A percentile compares a stretch with the other conserved stretches of the same genome.
phyloP scores from a whole-genome alignment of 2,329 filamentous ascomycete species.

The Alternaria arbusti region DNA sequence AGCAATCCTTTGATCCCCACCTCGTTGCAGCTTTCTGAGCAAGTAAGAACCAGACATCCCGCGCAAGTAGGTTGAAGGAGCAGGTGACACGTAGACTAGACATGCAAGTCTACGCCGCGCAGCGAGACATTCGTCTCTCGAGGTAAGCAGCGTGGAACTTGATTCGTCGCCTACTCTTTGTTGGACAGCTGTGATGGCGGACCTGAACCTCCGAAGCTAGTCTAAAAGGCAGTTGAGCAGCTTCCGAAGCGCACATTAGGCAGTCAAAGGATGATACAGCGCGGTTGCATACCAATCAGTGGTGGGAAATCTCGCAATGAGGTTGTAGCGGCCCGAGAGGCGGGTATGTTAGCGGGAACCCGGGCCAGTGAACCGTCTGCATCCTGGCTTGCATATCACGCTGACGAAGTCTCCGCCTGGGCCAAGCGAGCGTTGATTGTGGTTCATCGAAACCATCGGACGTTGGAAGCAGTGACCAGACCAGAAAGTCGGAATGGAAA shows the following conservation, averaged over 20 bases:
- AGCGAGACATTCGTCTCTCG: slow-evolving; percentile 22
- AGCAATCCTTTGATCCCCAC: slow-evolving; percentile 17
- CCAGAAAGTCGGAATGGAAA: slow-evolving; percentile 8
- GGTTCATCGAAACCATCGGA: slow-evolving; percentile 3
- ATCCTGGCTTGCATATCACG: slow-evolving; percentile 34
- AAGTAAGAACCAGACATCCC: slow-evolving; percentile 24
- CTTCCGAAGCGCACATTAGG: slow-evolving; percentile 26
- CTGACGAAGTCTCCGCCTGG: slow-evolving; percentile 16
- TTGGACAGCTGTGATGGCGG: slow-evolving; percentile 40
- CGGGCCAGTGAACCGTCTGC: slow-evolving; percentile 32
- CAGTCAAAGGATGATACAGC: slow-evolving; percentile 14
- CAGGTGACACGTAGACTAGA: slow-evolving; percentile 29
- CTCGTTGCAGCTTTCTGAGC: slow-evolving; percentile 8
- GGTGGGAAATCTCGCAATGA: slow-evolving; percentile 44
- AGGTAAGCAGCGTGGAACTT: slow-evolving; percentile 25
- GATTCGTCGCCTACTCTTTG: slow-evolving; percentile 31
- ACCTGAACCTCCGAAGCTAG: slow-evolving; percentile 42
- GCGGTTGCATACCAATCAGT: slow-evolving; percentile 22
- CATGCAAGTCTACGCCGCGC: slow-evolving; percentile 27
- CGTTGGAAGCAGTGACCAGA: background rate
- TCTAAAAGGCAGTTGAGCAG: slow-evolving; percentile 25
- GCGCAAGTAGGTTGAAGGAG: slow-evolving; percentile 23
- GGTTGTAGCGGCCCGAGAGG: slow-evolving; percentile 35
- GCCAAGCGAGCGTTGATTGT: slow-evolving; percentile 32
- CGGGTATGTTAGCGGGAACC: slow-evolving; percentile 35